A percentile compares a stretch with the other conserved stretches of the same genome.
Conservation (phyloP, 2,329 filamentous ascomycete genomes). For the Immersiporthe knoxdaviesiana region DNA sequence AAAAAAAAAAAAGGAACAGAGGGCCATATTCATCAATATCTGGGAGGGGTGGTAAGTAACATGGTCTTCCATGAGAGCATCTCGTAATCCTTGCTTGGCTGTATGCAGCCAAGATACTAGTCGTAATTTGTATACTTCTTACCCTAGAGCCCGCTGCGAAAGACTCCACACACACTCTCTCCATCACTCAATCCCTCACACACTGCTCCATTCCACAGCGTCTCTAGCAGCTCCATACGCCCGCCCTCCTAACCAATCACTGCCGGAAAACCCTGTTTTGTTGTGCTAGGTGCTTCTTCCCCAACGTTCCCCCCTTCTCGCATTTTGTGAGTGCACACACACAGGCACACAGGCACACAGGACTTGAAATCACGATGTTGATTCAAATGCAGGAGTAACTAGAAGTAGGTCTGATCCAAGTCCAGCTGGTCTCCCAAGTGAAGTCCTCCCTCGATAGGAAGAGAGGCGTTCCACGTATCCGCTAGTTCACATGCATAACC, state of each 20-base stretch:
- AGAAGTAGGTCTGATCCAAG: neutral
- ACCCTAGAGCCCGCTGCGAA: neutral
- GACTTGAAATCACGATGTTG: neutral
- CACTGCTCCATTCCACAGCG: neutral
- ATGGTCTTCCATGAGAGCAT: neutral
- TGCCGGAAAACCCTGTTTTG: neutral
- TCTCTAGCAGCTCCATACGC: neutral
- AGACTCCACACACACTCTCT: neutral
- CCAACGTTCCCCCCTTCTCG: neutral
- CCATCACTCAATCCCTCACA: too few species aligned
- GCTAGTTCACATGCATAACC: neutral
- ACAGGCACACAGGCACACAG: too few species aligned
- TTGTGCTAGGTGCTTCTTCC: neutral
- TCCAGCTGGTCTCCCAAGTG: neutral
- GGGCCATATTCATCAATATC: neutral
- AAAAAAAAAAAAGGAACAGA: too few species aligned
- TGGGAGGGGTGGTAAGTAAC: neutral
- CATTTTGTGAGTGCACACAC: neutral
- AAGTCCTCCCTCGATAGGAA: neutral
- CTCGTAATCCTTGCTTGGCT: neutral
- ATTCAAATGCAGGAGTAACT: too few species aligned
- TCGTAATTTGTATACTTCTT: neutral
- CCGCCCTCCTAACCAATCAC: neutral
- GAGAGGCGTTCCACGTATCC: neutral
- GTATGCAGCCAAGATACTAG: constrained; percentile 1